These are phyloP conservation scores for Dryas octopetala DNA, from an alignment of 306 rosid genomes.

Conservation along the genomic window DNA sequence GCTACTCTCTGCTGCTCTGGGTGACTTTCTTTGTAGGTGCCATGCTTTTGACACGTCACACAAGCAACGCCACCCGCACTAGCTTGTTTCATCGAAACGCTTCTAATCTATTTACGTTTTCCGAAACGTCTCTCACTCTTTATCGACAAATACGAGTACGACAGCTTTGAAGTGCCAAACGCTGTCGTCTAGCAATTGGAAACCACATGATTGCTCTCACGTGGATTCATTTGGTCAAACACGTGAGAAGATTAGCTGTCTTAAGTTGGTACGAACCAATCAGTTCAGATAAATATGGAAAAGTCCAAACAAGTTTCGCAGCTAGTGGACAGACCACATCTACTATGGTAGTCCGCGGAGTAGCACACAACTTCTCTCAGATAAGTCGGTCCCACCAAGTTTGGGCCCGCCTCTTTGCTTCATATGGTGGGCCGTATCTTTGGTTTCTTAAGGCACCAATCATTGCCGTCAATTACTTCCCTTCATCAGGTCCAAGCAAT, in stretches of 20 bases:
- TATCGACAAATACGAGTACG: background rate
- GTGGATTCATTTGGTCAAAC: slow-evolving; percentile 3
- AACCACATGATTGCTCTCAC: slow-evolving; percentile 21
- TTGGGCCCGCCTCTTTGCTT: background rate
- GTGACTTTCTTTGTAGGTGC: background rate
- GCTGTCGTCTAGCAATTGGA: background rate
- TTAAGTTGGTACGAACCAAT: background rate
- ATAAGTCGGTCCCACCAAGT: slow-evolving; percentile 3
- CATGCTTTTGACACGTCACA: slow-evolving; percentile 1
- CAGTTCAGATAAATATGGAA: background rate
- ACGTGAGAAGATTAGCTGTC: background rate
- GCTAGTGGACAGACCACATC: background rate
- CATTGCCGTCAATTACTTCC: background rate
- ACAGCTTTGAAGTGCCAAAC: background rate
- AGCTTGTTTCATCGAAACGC: background rate
- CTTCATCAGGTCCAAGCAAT: background rate
- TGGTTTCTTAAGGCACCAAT: background rate
- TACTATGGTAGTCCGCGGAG: background rate
- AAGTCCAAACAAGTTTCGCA: background rate
- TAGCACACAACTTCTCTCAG: background rate
- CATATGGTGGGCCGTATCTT: background rate
- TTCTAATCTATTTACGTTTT: background rate
- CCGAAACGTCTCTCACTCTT: background rate
- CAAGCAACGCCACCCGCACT: background rate
- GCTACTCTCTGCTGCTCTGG: background rate